Conservation (phyloP, 139 green algal genomes). For the Chlamydomonas sp. region DNA sequence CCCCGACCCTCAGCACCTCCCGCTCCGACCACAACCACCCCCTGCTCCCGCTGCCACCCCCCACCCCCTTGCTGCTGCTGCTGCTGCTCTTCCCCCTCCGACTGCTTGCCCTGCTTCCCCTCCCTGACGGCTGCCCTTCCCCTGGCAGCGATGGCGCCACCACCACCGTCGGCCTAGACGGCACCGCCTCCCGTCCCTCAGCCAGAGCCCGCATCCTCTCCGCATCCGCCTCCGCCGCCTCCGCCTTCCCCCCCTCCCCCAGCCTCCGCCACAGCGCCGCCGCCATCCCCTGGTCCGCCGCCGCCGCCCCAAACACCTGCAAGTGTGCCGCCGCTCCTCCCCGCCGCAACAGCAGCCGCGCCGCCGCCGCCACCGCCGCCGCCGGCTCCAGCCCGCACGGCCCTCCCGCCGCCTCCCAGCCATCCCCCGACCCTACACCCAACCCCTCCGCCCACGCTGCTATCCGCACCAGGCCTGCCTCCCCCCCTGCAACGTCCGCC, state of each 20-base stretch:
- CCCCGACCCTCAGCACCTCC: too few relatives aligned
- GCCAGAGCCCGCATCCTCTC: conserved; percentile 13
- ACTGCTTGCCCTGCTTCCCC: too few relatives aligned
- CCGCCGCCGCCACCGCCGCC: not conserved
- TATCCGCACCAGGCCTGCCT: not conserved
- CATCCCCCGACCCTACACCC: not conserved
- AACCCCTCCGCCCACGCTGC: not conserved
- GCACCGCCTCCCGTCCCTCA: conserved; percentile 25
- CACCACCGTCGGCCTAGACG: not conserved
- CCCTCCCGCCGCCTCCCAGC: not conserved
- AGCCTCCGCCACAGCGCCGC: conserved; percentile 10
- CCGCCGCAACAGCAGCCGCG: conserved; percentile 17
- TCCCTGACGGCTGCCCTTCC: too few relatives aligned
- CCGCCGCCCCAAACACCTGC: conserved; percentile 6
- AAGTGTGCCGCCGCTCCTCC: conserved; percentile 20
- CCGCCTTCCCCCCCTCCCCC: not conserved
- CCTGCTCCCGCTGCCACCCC: too few relatives aligned
- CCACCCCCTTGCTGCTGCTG: not conserved
- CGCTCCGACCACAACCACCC: too few relatives aligned
- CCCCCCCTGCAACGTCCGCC: not conserved
- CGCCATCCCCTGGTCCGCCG: not conserved
- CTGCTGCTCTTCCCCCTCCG: not conserved
- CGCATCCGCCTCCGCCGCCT: conserved; percentile 15
- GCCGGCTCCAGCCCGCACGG: not conserved
- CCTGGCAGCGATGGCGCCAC: not conserved